phyloP scores from a whole-genome alignment of 2,329 filamentous ascomycete species.

The Paecilomyces sp. region DNA sequence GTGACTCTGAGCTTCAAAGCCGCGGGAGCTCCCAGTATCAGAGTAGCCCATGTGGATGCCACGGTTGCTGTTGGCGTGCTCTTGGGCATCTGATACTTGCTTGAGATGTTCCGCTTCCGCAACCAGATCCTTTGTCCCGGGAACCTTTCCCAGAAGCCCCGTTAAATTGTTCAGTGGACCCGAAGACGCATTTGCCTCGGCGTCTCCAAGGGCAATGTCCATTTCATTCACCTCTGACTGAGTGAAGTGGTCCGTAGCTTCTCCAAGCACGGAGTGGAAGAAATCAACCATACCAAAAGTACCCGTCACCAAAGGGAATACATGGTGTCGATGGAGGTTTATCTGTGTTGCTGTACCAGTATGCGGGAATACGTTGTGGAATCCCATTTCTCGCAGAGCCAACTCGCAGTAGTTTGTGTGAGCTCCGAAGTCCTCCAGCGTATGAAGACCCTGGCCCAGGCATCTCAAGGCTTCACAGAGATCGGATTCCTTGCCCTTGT shows the following conservation, averaged over 20 bases:
- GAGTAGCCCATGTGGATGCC: slow-evolving; percentile 22
- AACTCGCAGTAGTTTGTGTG: slow-evolving; percentile 82
- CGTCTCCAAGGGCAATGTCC: slow-evolving; percentile 65
- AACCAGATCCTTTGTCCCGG: slow-evolving; percentile 62
- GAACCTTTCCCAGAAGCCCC: slow-evolving; percentile 67
- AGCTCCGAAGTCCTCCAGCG: slow-evolving; percentile 70
- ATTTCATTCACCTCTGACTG: slow-evolving; percentile 80
- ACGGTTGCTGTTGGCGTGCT: slow-evolving; percentile 48
- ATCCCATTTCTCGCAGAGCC: slow-evolving; percentile 64
- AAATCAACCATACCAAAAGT: slow-evolving; percentile 78
- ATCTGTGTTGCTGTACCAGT: slow-evolving; percentile 62
- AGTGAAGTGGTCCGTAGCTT: slow-evolving; percentile 76
- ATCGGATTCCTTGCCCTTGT: slow-evolving; percentile 63
- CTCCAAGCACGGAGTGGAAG: slow-evolving; percentile 67
- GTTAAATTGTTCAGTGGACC: slow-evolving; percentile 55
- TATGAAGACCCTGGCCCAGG: slow-evolving; percentile 68
- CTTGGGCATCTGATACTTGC: slow-evolving; percentile 55
- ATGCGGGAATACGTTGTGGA: slow-evolving; percentile 64
- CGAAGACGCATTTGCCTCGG: slow-evolving; percentile 46
- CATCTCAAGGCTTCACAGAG: slow-evolving; percentile 74
- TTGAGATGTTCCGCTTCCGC: slow-evolving; percentile 59
- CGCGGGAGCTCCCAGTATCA: slow-evolving; percentile 14
- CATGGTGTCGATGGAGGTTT: slow-evolving; percentile 55
- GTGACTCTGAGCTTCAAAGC: slow-evolving; percentile 11
- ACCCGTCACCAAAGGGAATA: slow-evolving; percentile 66